Evolutionary conservation across 768 basidiomycete genomes (phyloP), one percentile per base, ranked within the genome.

Genomic region (Suillus discolor): DNA sequence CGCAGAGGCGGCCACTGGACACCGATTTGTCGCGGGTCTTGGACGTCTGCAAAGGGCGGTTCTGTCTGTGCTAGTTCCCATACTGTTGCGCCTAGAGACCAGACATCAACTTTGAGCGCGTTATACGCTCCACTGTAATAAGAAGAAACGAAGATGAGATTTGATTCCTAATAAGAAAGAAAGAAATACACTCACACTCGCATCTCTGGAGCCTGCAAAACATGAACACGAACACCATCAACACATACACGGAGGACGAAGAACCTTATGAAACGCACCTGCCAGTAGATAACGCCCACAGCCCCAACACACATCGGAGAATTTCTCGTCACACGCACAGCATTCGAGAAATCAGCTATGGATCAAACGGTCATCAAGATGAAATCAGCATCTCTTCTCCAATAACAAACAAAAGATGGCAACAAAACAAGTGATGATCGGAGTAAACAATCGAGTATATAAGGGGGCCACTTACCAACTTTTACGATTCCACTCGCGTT

Each of bases 251-350:
- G 0, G 2, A 55, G 23, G 34, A 54, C 6, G n/a, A n/a, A 11
- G 39, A 47, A 64, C 38, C 57, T 59, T 55, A 28, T 20, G 20
- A 5, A 44, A 68, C 84, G 68, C 65, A 83, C 88, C 83, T 93
- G 92, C 92, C 92, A 94, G 78, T 88, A 93, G 23, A 87, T 74
- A 23, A 94, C 91, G 8, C 92, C 92, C 4, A 86, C 90, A 28
- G 77, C 74, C 41, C 92, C 91, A 20, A 79, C 81, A 20, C 82
- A 79, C 67, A 80, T 81, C 3, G 89, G 84, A 0, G 80, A 75
- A 12, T 83, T 81, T n/a, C 74, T 74, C 15, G 85, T 72, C 15
- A 92, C 85, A 68, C 82, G 83, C 18, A 92, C 83, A 20, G 92
- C 92, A 65, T 83, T 89, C 3, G 92, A 92, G 76, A 95, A 94